Percentiles rank a stretch among this genome's conserved stretches.
Conservation (phyloP, 257 asterid genomes). For the Penstemon barbatus region DNA sequence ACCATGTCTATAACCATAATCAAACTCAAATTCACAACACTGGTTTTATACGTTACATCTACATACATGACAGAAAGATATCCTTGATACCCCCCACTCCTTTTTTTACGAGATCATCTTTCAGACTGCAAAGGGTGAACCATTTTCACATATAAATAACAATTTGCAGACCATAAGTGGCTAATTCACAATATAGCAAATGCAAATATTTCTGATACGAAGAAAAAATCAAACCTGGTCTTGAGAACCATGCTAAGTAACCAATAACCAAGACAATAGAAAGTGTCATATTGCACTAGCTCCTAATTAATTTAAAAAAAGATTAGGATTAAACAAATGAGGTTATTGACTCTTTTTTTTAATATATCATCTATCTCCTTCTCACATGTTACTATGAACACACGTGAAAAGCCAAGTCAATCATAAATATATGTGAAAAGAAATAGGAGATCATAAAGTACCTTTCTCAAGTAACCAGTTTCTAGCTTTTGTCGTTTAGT, state of each 20-base stretch:
- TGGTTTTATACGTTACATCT: no score
- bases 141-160: neutral
- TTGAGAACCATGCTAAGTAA: neutral
- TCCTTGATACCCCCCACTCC: no score
- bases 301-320: neutral
- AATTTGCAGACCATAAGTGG: neutral
- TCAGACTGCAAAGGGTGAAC: no score
- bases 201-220: neutral
- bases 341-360: neutral
- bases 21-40: no score
- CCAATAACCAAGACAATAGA: neutral
- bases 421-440: neutral
- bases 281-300: neutral
- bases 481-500: conserved; percentile 87
- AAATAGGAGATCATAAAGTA: conserved; percentile 16
- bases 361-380: neutral
- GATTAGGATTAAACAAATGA: neutral
- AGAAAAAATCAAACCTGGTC: neutral
- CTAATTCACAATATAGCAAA: neutral
- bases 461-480: conserved; percentile 76
- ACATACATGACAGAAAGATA: no score
- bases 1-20: no score
- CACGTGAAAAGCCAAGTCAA: neutral
- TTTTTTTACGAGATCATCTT: no score
- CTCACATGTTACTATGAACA: neutral